Percentiles rank a stretch among this genome's conserved stretches.
These are phyloP conservation scores for Talaromyces sp. DNA, from an alignment of 2,329 filamentous ascomycete species.

Conservation along the genomic window DNA sequence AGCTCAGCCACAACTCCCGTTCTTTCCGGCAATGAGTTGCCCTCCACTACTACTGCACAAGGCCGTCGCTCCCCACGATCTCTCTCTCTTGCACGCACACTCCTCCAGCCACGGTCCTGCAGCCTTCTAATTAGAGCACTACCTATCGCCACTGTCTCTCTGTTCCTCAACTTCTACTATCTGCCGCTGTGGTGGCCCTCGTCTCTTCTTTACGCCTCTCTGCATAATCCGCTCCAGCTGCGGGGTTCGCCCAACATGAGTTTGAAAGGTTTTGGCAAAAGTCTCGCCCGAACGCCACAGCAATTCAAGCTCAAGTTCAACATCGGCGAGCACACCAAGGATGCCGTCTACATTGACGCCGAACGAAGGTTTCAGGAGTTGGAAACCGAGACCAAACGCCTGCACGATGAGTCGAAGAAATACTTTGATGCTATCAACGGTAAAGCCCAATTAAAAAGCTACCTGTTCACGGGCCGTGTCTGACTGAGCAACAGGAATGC, in stretches of 20 bases:
- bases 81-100: neutral
- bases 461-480: neutral
- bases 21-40: neutral
- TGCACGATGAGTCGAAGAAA: conserved; percentile 94
- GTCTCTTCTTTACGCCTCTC: neutral
- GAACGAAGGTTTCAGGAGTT: conserved; percentile 91
- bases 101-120: neutral
- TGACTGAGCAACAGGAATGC: conserved; percentile 60
- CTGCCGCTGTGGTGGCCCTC: neutral
- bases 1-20: conserved; percentile 9
- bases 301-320: conserved; percentile 89
- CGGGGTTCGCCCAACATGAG: conserved; percentile 59
- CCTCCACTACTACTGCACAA: neutral
- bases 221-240: conserved; percentile 6
- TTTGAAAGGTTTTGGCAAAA: conserved; percentile 94
- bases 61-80: neutral
- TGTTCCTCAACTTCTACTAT: neutral
- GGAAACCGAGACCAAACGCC: conserved; percentile 90
- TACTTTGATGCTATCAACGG: conserved; percentile 97
- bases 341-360: conserved; percentile 89
- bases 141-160: neutral
- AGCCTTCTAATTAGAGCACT: neutral
- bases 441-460: conserved; percentile 25
- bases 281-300: conserved; percentile 84
- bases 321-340: conserved; percentile 90